phyloP scores from a whole-genome alignment of 2,329 filamentous ascomycete genomes.

The Pseudocercospora cruenta region DNA sequence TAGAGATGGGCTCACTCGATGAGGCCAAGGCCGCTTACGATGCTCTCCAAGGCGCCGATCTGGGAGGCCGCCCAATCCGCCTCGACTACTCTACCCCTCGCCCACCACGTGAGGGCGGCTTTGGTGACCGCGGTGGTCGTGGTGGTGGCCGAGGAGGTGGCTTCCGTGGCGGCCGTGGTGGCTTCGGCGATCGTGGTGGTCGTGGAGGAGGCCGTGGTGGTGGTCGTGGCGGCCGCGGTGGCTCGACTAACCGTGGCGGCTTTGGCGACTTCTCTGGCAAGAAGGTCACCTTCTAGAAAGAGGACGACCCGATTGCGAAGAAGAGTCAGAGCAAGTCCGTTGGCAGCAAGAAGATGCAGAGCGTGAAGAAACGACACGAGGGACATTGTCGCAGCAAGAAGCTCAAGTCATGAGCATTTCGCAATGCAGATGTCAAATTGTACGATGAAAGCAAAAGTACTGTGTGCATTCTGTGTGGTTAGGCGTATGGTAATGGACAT shows the following conservation, averaged over 20 bases:
- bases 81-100: conserved; percentile 80
- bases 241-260: conserved; percentile 58
- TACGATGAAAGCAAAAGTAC: not conserved
- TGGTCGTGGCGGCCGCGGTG: conserved; percentile 55
- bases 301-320: not conserved
- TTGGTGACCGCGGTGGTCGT: conserved; percentile 45
- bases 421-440: not conserved
- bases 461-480: not conserved
- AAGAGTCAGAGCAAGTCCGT: not conserved
- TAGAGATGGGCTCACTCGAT: conserved; percentile 79
- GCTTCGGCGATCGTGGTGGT: conserved; percentile 42
- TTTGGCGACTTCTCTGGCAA: conserved; percentile 74
- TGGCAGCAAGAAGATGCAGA: not conserved
- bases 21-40: conserved; percentile 78
- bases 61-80: conserved; percentile 74
- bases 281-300: conserved; percentile 69
- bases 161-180: conserved; percentile 41
- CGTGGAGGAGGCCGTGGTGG: conserved; percentile 55
- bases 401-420: not conserved
- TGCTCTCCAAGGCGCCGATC: conserved; percentile 70
- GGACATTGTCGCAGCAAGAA: not conserved
- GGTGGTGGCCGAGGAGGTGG: conserved; percentile 49
- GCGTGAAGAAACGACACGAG: not conserved
- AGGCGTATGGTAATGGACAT: not conserved
- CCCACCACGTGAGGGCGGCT: conserved; percentile 51